phyloP scores from a whole-genome alignment of 257 asterid species.

The Plectranthus barbatus region DNA sequence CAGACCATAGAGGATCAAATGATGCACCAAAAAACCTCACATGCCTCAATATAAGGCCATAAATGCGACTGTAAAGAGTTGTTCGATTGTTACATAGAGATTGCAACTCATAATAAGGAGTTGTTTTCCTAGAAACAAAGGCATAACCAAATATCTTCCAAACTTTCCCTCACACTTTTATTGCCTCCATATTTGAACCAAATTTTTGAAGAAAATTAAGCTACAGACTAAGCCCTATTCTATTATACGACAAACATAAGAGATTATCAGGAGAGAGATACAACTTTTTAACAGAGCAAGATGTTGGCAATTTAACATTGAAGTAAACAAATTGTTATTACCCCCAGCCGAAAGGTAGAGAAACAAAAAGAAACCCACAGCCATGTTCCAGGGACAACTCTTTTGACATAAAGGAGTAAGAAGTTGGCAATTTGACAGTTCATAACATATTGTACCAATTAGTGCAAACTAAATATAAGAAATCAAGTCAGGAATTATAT shows the following conservation, averaged over 20 bases:
- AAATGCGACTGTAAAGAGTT: neutral
- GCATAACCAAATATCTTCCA: neutral
- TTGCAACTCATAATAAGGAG: neutral
- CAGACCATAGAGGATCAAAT: neutral
- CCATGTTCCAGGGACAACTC: neutral
- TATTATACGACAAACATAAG: neutral
- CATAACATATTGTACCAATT: neutral
- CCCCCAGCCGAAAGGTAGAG: neutral
- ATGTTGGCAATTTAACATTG: too few species aligned
- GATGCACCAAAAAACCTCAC: neutral
- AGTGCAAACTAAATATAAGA: slow-evolving; percentile 1
- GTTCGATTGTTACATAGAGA: neutral
- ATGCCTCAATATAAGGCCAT: neutral
- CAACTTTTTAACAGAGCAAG: too few species aligned
- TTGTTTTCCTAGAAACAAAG: neutral
- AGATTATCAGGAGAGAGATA: neutral
- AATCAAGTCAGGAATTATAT: neutral
- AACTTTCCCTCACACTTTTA: neutral
- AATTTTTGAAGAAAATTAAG: neutral
- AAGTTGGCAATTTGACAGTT: neutral
- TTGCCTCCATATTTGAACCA: neutral
- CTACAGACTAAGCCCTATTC: neutral
- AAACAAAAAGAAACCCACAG: neutral
- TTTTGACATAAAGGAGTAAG: neutral
- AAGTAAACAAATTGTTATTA: neutral